These are phyloP conservation scores for Ehretia macrophylla DNA, from an alignment of 257 asterid species.

Conservation along the genomic window DNA sequence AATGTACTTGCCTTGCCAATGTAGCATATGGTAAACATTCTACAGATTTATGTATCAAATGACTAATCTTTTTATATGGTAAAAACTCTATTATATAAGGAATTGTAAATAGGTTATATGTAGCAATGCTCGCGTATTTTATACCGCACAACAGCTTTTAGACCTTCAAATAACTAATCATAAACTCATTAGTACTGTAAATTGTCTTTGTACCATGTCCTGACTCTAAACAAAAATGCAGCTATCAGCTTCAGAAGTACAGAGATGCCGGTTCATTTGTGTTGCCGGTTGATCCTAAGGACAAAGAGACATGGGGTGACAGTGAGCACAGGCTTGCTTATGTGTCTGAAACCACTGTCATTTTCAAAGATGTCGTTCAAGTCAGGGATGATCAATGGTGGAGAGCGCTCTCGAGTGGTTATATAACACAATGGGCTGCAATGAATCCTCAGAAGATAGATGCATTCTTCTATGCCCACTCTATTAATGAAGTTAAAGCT, in stretches of 20 bases:
- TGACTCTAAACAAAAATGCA: conserved; percentile 31
- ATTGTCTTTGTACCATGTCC: too few relatives aligned
- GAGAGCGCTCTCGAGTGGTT: conserved; percentile 92
- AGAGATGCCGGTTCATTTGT: conserved; percentile 86
- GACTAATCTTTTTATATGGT: too few relatives aligned
- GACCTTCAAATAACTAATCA: too few relatives aligned
- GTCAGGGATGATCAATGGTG: conserved; percentile 96
- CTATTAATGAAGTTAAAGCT: conserved; percentile 59
- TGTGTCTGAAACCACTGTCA: conserved; percentile 88
- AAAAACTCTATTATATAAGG: too few relatives aligned
- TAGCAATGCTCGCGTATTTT: too few relatives aligned
- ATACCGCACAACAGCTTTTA: too few relatives aligned
- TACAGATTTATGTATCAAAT: too few relatives aligned
- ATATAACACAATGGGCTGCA: conserved; percentile 88
- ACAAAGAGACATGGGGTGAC: conserved; percentile 97
- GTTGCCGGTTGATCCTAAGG: conserved; percentile 71
- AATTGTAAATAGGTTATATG: too few relatives aligned
- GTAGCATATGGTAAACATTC: too few relatives aligned
- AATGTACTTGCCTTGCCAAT: too few relatives aligned
- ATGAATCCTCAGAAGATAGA: conserved; percentile 91
- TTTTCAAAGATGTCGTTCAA: conserved; percentile 82
- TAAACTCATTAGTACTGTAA: too few relatives aligned
- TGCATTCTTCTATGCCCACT: conserved; percentile 84
- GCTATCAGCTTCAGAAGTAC: conserved; percentile 93
- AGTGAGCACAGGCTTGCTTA: conserved; percentile 91